Base-by-base conservation (phyloP, 192 early-diverging fungal species). In the Coemansia sp. region DNA sequence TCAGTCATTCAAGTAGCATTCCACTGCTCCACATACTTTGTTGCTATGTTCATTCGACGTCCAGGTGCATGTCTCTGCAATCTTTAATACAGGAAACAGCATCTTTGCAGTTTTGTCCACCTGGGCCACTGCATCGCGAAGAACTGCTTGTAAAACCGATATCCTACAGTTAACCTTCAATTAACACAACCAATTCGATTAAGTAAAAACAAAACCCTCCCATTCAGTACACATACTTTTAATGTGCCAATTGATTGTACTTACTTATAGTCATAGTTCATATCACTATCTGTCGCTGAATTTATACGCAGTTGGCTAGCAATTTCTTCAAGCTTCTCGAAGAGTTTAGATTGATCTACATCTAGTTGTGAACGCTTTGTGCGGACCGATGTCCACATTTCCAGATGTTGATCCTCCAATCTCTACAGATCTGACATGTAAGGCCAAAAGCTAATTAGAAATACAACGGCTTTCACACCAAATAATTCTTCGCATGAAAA, bases 261-360 rank as follows among this genome's bases (percentile, higher is more conserved):
- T 56, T 56, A 56, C 50, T 58, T 67, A 55, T 65, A 67, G 21
- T 73, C 70, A 28, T 60, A 38, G 24, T 58, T 8, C 7, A 30
- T 34, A 0, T 23, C 38, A 7, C 60, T 56, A 16, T 31, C 49
- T 22, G 61, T 50, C 19, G 58, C 58, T 0, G 72, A 54, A 22
- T 50, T 70, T 51, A 67, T 62, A 25, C 56, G 67, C 30, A 80
- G 49, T 54, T 69, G 72, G 2, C 77, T 58, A 2, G 68, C 59
- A 28, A 74, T 48, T 7, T 28, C 31, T 10, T 80, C 77, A n/a
- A 80, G 26, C 24, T 68, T 68, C 25, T 64, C 41, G 16, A 49
- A 57, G 7, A 80, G 65, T 24, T 58, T 62, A 0, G 47, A 6
- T 31, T 56, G 60, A 23, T 27, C 28, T 9, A 51, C 30, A 4